A percentile compares a stretch with the other conserved stretches of the same genome.
Evolutionary conservation across 768 basidiomycete genomes (phyloP).

Genomic region (Dentipellis fragilis): DNA sequence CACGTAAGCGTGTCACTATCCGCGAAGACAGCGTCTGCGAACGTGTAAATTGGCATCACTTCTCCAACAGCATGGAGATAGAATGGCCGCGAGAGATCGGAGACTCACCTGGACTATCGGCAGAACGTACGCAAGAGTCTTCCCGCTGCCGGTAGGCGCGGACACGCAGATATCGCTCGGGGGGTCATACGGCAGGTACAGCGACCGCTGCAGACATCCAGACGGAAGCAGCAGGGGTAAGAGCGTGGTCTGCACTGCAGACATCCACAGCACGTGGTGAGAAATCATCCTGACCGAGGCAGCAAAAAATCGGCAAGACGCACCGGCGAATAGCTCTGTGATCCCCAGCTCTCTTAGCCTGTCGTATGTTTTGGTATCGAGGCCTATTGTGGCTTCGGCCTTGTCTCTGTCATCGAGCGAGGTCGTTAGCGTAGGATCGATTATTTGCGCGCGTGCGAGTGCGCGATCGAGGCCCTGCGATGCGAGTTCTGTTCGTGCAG

Average conservation of each 20-base stretch:
- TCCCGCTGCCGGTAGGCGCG: slow-evolving; percentile 96
- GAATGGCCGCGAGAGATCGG: neutral
- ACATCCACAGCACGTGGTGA: neutral
- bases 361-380: slow-evolving; percentile 50
- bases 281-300: neutral
- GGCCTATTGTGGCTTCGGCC: slow-evolving; percentile 33
- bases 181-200: slow-evolving; percentile 59
- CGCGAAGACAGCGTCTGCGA: slow-evolving; percentile 58
- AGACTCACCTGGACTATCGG: slow-evolving; percentile 77
- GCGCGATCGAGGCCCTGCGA: slow-evolving; percentile 74
- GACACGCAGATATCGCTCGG: slow-evolving; percentile 86
- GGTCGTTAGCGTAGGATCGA: slow-evolving; percentile 42
- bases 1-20: slow-evolving; percentile 75
- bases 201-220: slow-evolving; percentile 26
- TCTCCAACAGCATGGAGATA: neutral
- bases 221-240: slow-evolving; percentile 68
- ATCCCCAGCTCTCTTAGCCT: slow-evolving; percentile 71
- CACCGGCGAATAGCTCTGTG: slow-evolving; percentile 83
- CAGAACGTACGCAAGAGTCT: slow-evolving; percentile 92
- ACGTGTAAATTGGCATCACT: too few relatives aligned
- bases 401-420: slow-evolving; percentile 34
- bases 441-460: slow-evolving; percentile 56
- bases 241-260: slow-evolving; percentile 77
- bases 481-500: slow-evolving; percentile 60
- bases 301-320: slow-evolving; percentile 15